Evolutionary conservation across 2,329 filamentous ascomycete species (phyloP), one percentile per base, ranked within the genome.

Genomic region (Mycogone perniciosa): DNA sequence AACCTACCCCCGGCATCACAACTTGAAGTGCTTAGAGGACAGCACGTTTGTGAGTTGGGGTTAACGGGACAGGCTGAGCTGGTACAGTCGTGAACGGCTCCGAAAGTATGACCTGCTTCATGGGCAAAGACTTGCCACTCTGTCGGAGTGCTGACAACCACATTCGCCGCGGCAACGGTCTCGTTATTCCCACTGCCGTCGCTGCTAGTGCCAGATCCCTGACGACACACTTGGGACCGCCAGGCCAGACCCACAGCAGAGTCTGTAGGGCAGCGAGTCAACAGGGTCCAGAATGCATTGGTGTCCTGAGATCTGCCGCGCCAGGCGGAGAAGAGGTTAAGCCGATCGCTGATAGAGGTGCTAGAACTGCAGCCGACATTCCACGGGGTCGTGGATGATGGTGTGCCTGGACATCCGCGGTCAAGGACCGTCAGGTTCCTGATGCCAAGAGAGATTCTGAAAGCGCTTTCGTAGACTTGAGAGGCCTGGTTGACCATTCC

Each of bases 41-140:
- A 99, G 68, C 93, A 99, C 60, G 78, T 70, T 58, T 76, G 76
- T 49, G 65, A 68, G 6, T 66, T 64, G 6, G 67, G 67, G 35
- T 81, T 80, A 20, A 80, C 76, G 53, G 88, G 77, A 64, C 92
- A 97, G 2, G 85, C 79, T n/a, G 68, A 55, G 0, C 73, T 64
- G 3, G 82, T 86, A 68, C 93, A 99, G 69, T 99, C 93, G 68
- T 99, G 93, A 7, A 96, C 89, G 5, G 92, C 93, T 42, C 92
- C 92, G 67, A 96, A 97, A 0, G 90, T 97, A 67, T 97, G 92
- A 1, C 91, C 92, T 3, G 85, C 85, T 69, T 97, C 92, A 65
- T 97, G 92, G 31, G 92, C 92, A 68, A 97, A 89, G 52, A 97
- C 87, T 66, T 96, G 90, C 92, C 92, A 97, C 65, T 96, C 91